These are phyloP conservation scores for Dittrichia graveolens DNA, from an alignment of 129 eudicot species.

Conservation along the genomic window DNA sequence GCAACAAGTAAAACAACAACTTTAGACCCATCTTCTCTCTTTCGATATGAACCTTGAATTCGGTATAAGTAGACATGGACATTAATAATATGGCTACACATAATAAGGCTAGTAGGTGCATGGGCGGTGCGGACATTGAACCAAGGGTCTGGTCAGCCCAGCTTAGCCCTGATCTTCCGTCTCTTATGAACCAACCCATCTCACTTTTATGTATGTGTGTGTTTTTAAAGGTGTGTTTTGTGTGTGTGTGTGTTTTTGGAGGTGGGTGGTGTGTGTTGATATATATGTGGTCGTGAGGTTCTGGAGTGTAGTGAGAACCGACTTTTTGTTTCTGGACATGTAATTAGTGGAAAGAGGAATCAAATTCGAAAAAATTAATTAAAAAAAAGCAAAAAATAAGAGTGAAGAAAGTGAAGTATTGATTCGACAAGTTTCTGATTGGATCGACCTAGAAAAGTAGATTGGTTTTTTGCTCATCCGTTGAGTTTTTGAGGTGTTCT, in stretches of 20 bases:
- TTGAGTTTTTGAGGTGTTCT: too few relatives aligned
- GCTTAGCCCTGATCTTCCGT: constrained; percentile 43
- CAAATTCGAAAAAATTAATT: constrained; percentile 3
- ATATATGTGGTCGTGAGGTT: constrained; percentile 18
- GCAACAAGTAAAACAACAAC: constrained; percentile 46
- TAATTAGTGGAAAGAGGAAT: constrained; percentile 18
- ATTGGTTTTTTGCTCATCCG: constrained; percentile 10
- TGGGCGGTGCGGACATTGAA: constrained; percentile 54
- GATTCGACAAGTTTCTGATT: constrained; percentile 27
- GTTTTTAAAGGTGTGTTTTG: not conserved
- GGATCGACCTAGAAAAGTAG: constrained; percentile 20
- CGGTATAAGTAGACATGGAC: constrained; percentile 40
- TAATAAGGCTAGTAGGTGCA: constrained; percentile 53
- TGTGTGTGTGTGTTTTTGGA: constrained; percentile 6
- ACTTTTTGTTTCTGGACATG: not conserved
- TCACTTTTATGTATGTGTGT: not conserved
- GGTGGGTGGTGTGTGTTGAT: constrained; percentile 13
- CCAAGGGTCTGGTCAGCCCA: constrained; percentile 56
- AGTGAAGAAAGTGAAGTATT: constrained; percentile 25
- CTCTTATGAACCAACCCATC: constrained; percentile 44
- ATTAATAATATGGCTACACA: constrained; percentile 45
- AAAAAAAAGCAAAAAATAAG: not conserved
- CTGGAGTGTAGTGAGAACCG: constrained; percentile 8
- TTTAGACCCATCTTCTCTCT: constrained; percentile 40
- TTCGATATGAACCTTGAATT: constrained; percentile 50